These are phyloP conservation scores for Tritrichomonas musculus DNA, from an alignment of 208 protist genomes.

Conservation along the genomic window DNA sequence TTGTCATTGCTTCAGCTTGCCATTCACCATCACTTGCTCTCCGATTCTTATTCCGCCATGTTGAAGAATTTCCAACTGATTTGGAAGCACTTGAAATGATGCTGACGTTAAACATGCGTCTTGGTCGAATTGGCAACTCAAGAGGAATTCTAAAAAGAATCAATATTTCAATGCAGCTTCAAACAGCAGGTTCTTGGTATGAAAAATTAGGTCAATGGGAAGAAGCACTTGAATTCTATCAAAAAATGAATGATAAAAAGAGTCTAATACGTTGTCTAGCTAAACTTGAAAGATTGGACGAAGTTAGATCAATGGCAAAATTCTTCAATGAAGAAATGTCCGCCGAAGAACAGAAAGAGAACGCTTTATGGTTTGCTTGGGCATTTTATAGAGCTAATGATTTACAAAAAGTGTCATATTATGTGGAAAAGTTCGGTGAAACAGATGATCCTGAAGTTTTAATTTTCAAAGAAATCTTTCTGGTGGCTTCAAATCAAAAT, in stretches of 20 bases:
- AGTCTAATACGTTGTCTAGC: neutral
- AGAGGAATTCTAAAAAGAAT: neutral
- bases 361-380: neutral
- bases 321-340: neutral
- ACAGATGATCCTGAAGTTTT: neutral
- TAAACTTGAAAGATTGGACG: neutral
- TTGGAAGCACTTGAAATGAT: neutral
- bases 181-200: neutral
- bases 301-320: neutral
- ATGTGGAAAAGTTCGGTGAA: neutral
- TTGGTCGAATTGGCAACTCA: neutral
- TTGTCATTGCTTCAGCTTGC: neutral
- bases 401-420: neutral
- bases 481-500: neutral
- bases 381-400: neutral
- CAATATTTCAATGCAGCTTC: neutral
- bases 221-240: neutral
- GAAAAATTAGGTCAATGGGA: constrained; percentile 15
- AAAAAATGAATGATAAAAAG: neutral
- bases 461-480: neutral
- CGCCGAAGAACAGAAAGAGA: neutral
- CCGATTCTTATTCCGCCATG: neutral
- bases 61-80: neutral
- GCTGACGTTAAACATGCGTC: neutral
- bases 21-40: neutral